These are phyloP conservation scores for Ballota nigra DNA, from an alignment of 257 asterid genomes.

Conservation along the genomic window DNA sequence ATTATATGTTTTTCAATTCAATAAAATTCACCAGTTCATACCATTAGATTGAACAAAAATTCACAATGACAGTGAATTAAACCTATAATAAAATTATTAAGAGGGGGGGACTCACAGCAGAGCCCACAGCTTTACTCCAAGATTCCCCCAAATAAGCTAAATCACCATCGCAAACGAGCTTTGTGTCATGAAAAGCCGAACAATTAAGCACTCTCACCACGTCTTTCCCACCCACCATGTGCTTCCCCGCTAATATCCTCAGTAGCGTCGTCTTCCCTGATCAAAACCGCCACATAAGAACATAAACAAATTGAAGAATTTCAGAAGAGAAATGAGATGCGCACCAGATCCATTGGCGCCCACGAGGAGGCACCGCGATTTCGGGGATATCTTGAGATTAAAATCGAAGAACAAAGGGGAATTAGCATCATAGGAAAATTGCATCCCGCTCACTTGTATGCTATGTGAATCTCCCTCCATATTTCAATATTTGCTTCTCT, in stretches of 20 bases:
- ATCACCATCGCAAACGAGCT: conserved; percentile 84
- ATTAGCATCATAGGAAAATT: conserved; percentile 66
- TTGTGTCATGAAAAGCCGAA: conserved; percentile 93
- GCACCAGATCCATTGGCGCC: conserved; percentile 99
- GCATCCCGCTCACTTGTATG: conserved; percentile 81
- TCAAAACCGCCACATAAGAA: not conserved
- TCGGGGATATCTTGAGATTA: conserved; percentile 53
- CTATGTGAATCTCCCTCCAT: conserved; percentile 44
- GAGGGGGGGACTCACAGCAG: conserved; percentile 62
- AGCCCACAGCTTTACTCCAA: conserved; percentile 81
- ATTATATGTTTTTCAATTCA: too few relatives aligned
- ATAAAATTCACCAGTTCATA: too few relatives aligned
- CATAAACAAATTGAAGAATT: not conserved
- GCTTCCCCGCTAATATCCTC: conserved; percentile 96
- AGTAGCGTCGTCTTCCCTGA: conserved; percentile 88
- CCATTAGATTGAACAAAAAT: not conserved
- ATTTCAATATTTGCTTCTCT: not conserved
- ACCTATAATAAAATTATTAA: not conserved
- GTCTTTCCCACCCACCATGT: conserved; percentile 94
- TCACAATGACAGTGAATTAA: not conserved
- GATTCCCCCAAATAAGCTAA: conserved; percentile 93
- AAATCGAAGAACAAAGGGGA: conserved; percentile 75
- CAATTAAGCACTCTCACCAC: conserved; percentile 77
- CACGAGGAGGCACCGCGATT: conserved; percentile 90
- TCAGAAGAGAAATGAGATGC: not conserved